Base-by-base conservation (phyloP, 768 basidiomycete genomes). In the Russula compacta region DNA sequence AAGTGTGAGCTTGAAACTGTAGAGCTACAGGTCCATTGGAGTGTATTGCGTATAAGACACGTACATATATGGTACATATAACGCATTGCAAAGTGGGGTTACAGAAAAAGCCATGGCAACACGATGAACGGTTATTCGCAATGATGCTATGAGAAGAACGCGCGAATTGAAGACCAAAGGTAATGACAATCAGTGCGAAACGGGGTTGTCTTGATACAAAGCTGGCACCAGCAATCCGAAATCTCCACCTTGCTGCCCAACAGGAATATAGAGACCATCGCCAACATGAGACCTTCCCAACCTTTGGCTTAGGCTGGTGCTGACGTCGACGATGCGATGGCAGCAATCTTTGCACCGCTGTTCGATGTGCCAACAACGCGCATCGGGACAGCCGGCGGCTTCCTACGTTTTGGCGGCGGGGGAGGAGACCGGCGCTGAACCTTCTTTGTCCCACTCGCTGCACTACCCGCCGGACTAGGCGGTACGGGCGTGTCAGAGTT, bases 381-480 rank as follows among this genome's bases (percentile, higher is more conserved):
- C 11, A 53, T 72, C 10, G 89, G 86, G 48, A 85, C 77, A 15
- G 87, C 84, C 38, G 89, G 88, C 1, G 88, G 83, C 66, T 86
- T 87, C 68, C 88, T 74, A 48, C 87, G 77, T 68, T 83, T 83
- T 3, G 79, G 79, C 10, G 83, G 79, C n/a, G 88, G 83, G 0
- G 87, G 84, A 2, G 87, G 79, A 4, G 79, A 74, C 58, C 83
- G 60, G 29, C 71, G 64, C n/a, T 65, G 53, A n/a, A 44, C 40
- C 39, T 56, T 55, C 35, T 52, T 56, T 32, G 42, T 49, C 48
- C 53, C 48, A 17, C 46, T 29, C 48, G 51, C 15, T 2, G 29
- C 17, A 10, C 51, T 53, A 24, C 46, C 15, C 29, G 55, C 61
- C 2, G 64, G 51, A 49, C 61, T 58, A 8, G 47, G 55, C 10